Base-by-base conservation (phyloP, 2,329 filamentous ascomycete species). In the Aaosphaeria arxii region DNA sequence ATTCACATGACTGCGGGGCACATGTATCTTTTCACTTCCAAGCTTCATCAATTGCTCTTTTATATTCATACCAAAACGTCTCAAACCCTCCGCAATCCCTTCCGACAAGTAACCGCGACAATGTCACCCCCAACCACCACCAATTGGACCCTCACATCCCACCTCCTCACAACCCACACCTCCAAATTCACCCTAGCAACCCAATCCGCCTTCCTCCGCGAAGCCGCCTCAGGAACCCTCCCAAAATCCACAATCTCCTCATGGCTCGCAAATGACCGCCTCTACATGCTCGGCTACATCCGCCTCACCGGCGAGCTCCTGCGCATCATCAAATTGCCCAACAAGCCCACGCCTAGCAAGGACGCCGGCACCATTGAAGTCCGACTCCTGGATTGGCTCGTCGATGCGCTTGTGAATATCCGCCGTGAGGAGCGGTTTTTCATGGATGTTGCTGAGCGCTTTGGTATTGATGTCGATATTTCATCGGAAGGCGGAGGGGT, bases 251-350 rank as follows among this genome's bases (percentile, higher is more conserved):
- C 58, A 7, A 57, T 69, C n/a, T 58, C 63, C 4, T 50, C 61
- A 45, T 69, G 66, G 66, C 62, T 69, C 11, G 62, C 63, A 40
- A 66, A 68, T 32, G 66, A 69, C 39, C 54, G 61, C 1, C 53
- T 66, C 9, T 69, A 69, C 44, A 58, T 68, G 45, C 57, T 58
- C 44, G 61, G 61, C 47, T 69, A 68, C 45, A 62, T 67, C 43
- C 55, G 50, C 7, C 56, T 61, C 5, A 56, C 55, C 30, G 63
- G 57, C 17, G 42, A 59, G 32, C 60, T 64, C 2, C 52, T 63
- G 5, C 55, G 48, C n/a, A 48, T 62, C 6, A 11, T 55, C 46
- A 17, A 50, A 43, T 32, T 54, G 38, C 57, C 57, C 3, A 13
- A 35, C 1, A 45, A 54, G 7, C 51, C 53, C n/a, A 50, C 52